Evolutionary conservation across 768 basidiomycete genomes (phyloP).

Genomic region (Tylopilus sp.): DNA sequence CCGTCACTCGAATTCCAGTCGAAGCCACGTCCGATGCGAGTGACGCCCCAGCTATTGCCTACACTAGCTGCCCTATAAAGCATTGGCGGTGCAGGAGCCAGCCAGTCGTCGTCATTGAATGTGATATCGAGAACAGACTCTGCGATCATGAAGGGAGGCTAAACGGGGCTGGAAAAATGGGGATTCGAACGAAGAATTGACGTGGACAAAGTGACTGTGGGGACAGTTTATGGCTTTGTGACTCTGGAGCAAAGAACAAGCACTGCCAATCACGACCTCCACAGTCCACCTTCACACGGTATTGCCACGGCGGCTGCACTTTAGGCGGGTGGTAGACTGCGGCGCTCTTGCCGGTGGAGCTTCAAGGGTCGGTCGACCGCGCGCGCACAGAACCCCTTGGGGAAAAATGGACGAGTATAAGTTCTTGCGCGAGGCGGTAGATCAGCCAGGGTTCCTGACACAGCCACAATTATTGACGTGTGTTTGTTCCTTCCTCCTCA

Average conservation of each 20-base stretch:
- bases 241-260: not conserved
- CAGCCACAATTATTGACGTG: constrained; percentile 25
- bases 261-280: constrained; percentile 1
- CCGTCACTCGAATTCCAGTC: constrained; percentile 57
- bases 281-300: constrained; percentile 14
- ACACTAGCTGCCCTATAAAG: constrained; percentile 65
- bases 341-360: not conserved
- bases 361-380: not conserved
- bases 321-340: not conserved
- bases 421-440: not conserved
- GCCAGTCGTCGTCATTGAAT: constrained; percentile 74
- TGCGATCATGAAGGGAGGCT: constrained; percentile 47
- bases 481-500: constrained; percentile 20
- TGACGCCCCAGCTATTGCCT: constrained; percentile 81
- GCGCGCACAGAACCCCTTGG: not conserved
- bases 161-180: not conserved
- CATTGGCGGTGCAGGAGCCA: constrained; percentile 43
- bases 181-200: not conserved
- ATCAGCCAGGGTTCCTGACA: constrained; percentile 1
- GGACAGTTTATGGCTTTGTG: not conserved
- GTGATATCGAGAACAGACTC: constrained; percentile 55
- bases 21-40: constrained; percentile 79
- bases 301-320: not conserved
- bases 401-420: not conserved
- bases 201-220: not conserved